Percentiles rank a stretch among this genome's conserved stretches.
Conservation (phyloP, 1,284 basidiomycete genomes). For the Bondarzewia mesenterica region DNA sequence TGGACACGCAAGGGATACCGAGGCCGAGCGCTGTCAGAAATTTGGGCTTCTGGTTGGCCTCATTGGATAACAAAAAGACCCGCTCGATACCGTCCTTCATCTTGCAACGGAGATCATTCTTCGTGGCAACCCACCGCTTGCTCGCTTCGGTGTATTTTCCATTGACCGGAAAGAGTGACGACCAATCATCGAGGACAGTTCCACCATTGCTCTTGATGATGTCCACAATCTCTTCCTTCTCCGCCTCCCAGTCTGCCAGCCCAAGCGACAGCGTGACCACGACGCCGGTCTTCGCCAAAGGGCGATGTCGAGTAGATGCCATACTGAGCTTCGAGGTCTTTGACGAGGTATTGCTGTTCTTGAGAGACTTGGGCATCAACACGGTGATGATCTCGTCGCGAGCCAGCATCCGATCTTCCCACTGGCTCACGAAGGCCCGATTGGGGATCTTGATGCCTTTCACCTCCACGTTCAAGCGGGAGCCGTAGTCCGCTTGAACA, state of each 20-base stretch:
- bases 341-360: slow-evolving; percentile 38
- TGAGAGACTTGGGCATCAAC: slow-evolving; percentile 21
- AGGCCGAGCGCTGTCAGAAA: slow-evolving; percentile 76
- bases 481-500: slow-evolving; percentile 32
- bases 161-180: slow-evolving; percentile 53
- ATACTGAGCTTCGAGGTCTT: slow-evolving; percentile 24
- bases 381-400: slow-evolving; percentile 32
- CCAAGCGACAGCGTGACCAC: slow-evolving; percentile 25
- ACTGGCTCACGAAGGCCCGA: slow-evolving; percentile 38
- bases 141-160: slow-evolving; percentile 33
- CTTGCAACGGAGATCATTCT: slow-evolving; percentile 39
- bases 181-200: slow-evolving; percentile 55
- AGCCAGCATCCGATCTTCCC: slow-evolving; percentile 42
- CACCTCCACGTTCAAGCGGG: slow-evolving; percentile 24
- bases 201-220: slow-evolving; percentile 52
- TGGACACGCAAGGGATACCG: slow-evolving; percentile 77
- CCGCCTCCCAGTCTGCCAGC: slow-evolving; percentile 14
- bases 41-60: slow-evolving; percentile 63
- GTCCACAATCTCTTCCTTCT: slow-evolving; percentile 32
- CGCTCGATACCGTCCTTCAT: slow-evolving; percentile 37
- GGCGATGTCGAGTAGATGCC: slow-evolving; percentile 21
- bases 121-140: slow-evolving; percentile 44
- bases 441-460: slow-evolving; percentile 37
- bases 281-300: slow-evolving; percentile 34
- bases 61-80: slow-evolving; percentile 64